These are phyloP conservation scores for Barnettozyma pratensis DNA, from an alignment of 805 yeast species.

Conservation along the genomic window DNA sequence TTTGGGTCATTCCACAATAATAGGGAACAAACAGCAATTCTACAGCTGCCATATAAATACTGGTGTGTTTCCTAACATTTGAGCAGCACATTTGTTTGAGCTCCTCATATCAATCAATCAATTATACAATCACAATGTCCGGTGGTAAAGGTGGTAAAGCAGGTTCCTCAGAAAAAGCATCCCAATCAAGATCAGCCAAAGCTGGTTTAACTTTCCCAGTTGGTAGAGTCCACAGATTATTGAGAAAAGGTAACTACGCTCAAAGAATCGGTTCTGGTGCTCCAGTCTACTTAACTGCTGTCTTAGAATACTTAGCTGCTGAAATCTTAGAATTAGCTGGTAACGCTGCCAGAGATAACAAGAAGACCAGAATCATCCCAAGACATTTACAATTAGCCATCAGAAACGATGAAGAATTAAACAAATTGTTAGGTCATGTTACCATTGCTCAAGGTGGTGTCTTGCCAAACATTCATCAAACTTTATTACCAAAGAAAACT, in stretches of 20 bases:
- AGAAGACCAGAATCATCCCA: constrained; percentile 98
- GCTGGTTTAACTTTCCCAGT: constrained; percentile 99
- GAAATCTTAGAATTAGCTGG: constrained; percentile 98
- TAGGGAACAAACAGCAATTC: not conserved
- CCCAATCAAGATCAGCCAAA: constrained; percentile 97
- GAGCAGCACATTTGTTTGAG: not conserved
- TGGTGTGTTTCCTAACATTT: not conserved
- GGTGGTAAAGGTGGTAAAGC: constrained; percentile 82
- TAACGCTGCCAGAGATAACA: constrained; percentile 98
- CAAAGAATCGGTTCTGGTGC: constrained; percentile 99
- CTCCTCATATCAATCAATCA: not conserved
- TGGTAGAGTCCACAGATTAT: constrained; percentile 96
- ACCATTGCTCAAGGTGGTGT: constrained; percentile 99
- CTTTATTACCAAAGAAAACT: constrained; percentile 78
- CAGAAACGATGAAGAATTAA: constrained; percentile 98
- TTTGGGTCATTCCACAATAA: not conserved
- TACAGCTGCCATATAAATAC: not conserved
- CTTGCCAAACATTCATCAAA: constrained; percentile 94
- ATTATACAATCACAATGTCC: constrained; percentile 46
- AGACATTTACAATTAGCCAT: constrained; percentile 98
- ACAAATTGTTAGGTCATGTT: constrained; percentile 88
- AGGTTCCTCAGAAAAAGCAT: constrained; percentile 89
- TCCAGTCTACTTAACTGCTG: constrained; percentile 96
- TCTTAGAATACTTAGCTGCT: constrained; percentile 94
- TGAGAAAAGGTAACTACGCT: constrained; percentile 97